A percentile compares a stretch with the other conserved stretches of the same genome.
Conservation (phyloP, 306 rosid genomes). For the Leucaena leucocephala region DNA sequence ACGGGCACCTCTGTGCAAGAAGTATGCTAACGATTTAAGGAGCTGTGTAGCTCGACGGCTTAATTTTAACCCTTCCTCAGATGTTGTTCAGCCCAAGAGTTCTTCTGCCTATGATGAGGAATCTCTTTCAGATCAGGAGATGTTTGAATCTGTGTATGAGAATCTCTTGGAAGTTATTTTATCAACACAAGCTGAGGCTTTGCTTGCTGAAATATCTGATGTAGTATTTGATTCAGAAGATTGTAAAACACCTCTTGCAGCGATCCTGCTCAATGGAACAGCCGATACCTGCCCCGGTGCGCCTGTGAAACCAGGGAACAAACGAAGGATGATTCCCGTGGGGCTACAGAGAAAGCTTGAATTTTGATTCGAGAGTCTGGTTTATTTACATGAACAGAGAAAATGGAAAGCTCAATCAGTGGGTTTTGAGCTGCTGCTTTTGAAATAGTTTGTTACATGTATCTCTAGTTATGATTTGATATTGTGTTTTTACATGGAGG, state of each 20-base stretch:
- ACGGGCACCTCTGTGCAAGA: constrained; percentile 55
- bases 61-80: constrained; percentile 44
- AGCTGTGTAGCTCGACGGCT: constrained; percentile 58
- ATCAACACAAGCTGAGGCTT: constrained; percentile 17
- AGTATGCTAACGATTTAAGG: constrained; percentile 40
- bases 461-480: constrained; percentile 19
- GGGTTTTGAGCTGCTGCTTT: constrained; percentile 21
- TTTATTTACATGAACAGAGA: constrained; percentile 16
- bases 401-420: constrained; percentile 29
- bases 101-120: constrained; percentile 18
- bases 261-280: constrained; percentile 25
- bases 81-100: constrained; percentile 22
- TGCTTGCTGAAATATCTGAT: background rate
- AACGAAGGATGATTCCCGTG: constrained; percentile 46
- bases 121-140: constrained; percentile 61
- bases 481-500: constrained; percentile 7
- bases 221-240: background rate
- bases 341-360: constrained; percentile 77
- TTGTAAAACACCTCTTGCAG: constrained; percentile 15
- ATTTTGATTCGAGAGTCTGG: constrained; percentile 48
- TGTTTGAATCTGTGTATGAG: constrained; percentile 58
- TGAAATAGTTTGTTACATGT: background rate
- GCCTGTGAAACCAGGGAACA: constrained; percentile 49
- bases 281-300: constrained; percentile 64
- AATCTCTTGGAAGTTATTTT: constrained; percentile 65